Evolutionary conservation across 139 green algal species (phyloP), one percentile per base, ranked within the genome.

Genomic region (Parachlorella kessleri): DNA sequence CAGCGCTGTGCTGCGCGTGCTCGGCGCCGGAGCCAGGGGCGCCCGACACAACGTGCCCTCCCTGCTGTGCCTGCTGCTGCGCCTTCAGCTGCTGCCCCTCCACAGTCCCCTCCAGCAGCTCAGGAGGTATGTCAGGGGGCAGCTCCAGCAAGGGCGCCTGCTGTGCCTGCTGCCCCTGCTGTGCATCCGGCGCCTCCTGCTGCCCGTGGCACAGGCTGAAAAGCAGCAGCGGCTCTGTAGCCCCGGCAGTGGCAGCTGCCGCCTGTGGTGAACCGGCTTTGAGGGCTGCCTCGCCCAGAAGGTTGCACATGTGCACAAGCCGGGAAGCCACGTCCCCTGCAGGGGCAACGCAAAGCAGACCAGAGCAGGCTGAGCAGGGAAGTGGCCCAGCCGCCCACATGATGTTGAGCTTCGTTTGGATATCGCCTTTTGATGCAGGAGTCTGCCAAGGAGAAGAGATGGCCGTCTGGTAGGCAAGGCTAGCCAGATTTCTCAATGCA

Each of bases 91-190:
- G 40, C 30, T 70, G 26, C 26, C 55, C 24, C 68, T 82, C 77
- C 39, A 77, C 40, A 14, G 77, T 82, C 30, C 77, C 77, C 53
- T 82, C 67, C 38, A 82, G 42, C 66, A 82, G 69, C 65, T 82
- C 77, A 26, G 30, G 28, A 26, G 77, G 77, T 8, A 82, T 68
- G 28, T 77, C 66, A 3, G 36, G 37, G 24, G 77, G 77, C 3
- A 82, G 23, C n/a, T 77, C 77, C 40, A 82, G n/a, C 69, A 37
- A 28, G 26, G 21, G 39, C 38, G 73, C 26, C 40, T 24, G 38
- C 73, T 37, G 28, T 37, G 41, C 37, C 41, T 70, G 36, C 41
- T 4, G 9, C n/a, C 26, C 38, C 73, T 55, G 73, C 63, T 37
- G 63, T 18, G 63, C 63, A 14, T 32, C 9, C 69, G 66, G 33